Evolutionary conservation across 2,329 filamentous ascomycete species (phyloP).

Genomic region (Fusarium sp.): DNA sequence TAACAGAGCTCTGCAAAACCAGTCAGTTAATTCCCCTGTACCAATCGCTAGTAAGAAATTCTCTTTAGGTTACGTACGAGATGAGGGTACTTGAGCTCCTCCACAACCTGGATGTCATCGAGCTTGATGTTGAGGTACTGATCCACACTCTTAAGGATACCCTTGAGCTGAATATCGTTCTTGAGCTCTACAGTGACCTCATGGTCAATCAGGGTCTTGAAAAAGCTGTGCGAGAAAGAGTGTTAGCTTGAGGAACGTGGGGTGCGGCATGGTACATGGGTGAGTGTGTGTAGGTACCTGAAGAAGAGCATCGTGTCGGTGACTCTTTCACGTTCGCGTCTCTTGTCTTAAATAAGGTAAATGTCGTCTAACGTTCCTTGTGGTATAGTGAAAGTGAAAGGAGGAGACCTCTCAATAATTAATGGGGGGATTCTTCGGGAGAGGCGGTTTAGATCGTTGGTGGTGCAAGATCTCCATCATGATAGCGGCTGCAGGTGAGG

Average conservation of each 20-base stretch:
- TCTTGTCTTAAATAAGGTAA: neutral
- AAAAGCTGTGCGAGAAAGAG: conserved; percentile 73
- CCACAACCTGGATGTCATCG: conserved; percentile 91
- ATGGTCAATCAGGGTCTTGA: conserved; percentile 98
- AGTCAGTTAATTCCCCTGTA: neutral
- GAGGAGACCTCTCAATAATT: neutral
- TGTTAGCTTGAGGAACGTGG: conserved; percentile 10
- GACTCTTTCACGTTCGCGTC: neutral
- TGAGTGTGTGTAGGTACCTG: conserved; percentile 50
- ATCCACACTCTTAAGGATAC: conserved; percentile 95
- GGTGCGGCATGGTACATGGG: neutral
- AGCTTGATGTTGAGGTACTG: conserved; percentile 99
- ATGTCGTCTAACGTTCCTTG: accelerated
- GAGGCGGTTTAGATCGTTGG: conserved; percentile 29
- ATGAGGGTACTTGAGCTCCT: conserved; percentile 95
- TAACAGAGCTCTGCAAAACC: conserved; percentile 73
- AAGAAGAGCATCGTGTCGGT: conserved; percentile 59
- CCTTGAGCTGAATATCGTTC: conserved; percentile 97
- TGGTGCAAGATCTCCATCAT: conserved; percentile 39
- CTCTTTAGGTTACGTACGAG: conserved; percentile 66
- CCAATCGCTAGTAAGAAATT: neutral
- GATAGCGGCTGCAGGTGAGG: conserved; percentile 28
- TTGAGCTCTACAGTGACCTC: conserved; percentile 99
- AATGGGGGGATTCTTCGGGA: conserved; percentile 6
- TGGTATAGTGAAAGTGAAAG: neutral